Conservation (phyloP, 2,329 filamentous ascomycete genomes). For the Drechslerella dactyloides region DNA sequence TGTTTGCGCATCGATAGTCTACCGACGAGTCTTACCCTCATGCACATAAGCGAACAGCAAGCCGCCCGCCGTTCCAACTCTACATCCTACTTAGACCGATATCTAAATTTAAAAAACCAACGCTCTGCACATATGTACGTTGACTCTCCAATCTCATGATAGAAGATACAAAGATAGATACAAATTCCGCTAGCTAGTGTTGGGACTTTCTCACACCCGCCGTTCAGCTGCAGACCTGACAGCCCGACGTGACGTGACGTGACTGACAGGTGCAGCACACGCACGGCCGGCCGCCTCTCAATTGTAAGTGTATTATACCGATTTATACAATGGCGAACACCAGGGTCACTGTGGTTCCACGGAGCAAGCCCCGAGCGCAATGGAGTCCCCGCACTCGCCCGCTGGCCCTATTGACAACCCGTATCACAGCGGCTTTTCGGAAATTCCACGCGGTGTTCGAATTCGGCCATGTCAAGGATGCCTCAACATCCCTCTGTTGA, state of each 20-base stretch:
- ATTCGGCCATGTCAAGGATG: no score
- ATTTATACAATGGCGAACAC: no score
- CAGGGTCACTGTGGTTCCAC: not conserved
- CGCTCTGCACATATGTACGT: not conserved
- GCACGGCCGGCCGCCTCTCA: no score
- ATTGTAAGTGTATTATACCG: no score
- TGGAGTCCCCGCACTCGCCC: conserved; percentile 2
- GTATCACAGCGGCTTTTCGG: not conserved
- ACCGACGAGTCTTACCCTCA: no score
- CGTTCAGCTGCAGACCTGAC: not conserved
- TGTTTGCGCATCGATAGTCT: no score
- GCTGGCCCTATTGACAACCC: not conserved
- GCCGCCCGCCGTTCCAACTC: no score
- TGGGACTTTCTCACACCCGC: not conserved
- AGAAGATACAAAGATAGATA: not conserved
- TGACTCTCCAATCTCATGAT: conserved; percentile 7
- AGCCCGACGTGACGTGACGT: conserved; percentile 6
- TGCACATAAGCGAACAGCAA: no score
- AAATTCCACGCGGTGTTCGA: not conserved
- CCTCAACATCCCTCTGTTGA: no score
- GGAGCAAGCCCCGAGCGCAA: not conserved
- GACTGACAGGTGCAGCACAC: not conserved
- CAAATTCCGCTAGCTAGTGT: not conserved
- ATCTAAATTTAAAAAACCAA: not conserved
- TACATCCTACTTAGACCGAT: no score